phyloP scores from a whole-genome alignment of 352 stramenopile genomes.

The Pythium myriotylum region DNA sequence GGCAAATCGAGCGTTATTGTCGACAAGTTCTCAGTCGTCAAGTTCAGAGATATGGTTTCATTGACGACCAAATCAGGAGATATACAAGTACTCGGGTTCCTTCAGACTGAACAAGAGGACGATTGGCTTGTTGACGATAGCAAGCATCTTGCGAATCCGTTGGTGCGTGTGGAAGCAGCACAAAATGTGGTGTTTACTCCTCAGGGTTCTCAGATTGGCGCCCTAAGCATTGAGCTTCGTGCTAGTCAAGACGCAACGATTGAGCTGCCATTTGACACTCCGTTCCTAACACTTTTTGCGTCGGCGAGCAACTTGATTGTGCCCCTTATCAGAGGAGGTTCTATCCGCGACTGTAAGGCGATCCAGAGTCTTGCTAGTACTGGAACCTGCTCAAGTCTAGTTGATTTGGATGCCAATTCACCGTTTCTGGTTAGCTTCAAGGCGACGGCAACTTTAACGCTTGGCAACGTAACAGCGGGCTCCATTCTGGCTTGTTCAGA shows the following conservation, averaged over 20 bases:
- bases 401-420: neutral
- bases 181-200: constrained; percentile 27
- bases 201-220: constrained; percentile 25
- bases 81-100: constrained; percentile 25
- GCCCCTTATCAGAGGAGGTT: constrained; percentile 15
- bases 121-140: neutral
- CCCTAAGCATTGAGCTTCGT: constrained; percentile 21
- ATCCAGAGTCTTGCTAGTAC: constrained; percentile 16
- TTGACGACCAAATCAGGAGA: constrained; percentile 32
- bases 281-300: constrained; percentile 20
- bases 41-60: constrained; percentile 46
- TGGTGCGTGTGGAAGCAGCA: constrained; percentile 4
- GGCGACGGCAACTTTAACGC: constrained; percentile 18
- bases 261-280: constrained; percentile 30
- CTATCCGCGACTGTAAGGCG: constrained; percentile 26
- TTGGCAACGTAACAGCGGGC: constrained; percentile 28
- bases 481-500: constrained; percentile 35
- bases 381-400: constrained; percentile 3
- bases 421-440: constrained; percentile 31
- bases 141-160: neutral
- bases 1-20: constrained; percentile 27
- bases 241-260: constrained; percentile 23
- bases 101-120: constrained; percentile 24
- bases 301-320: constrained; percentile 23
- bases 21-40: constrained; percentile 75